Evolutionary conservation across 257 asterid genomes (phyloP).

Genomic region (Cruciata laevipes): DNA sequence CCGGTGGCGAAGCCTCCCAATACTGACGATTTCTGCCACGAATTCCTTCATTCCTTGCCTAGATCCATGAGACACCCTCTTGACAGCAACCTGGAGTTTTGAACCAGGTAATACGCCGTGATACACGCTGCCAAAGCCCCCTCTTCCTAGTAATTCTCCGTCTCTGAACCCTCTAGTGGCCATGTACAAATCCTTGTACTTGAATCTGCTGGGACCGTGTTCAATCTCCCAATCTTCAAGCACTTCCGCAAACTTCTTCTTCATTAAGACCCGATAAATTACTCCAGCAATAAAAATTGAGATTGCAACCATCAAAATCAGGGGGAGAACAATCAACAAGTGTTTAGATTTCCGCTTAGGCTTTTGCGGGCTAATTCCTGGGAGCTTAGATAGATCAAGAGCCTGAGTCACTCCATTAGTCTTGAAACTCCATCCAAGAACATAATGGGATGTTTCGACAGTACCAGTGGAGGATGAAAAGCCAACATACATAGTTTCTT

Average conservation of each 20-base stretch:
- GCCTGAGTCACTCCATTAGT: slow-evolving; percentile 26
- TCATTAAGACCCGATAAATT: background rate
- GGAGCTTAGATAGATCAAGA: slow-evolving; percentile 27
- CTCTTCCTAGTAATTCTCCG: slow-evolving; percentile 19
- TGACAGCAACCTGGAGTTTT: slow-evolving; percentile 38
- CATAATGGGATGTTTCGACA: background rate
- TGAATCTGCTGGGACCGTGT: background rate
- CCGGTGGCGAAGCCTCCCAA: slow-evolving; percentile 49
- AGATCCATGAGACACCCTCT: slow-evolving; percentile 48
- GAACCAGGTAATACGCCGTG: slow-evolving; percentile 37
- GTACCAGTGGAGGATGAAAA: background rate
- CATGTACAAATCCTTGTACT: background rate
- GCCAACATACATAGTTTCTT: background rate
- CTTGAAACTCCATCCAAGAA: slow-evolving; percentile 6
- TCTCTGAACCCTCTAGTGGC: background rate
- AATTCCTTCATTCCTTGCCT: slow-evolving; percentile 35
- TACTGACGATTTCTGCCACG: background rate
- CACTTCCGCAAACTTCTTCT: background rate
- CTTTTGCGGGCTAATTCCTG: background rate
- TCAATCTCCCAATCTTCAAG: background rate
- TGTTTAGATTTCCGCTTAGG: background rate
- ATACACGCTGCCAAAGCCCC: slow-evolving; percentile 62
- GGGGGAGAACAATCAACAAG: background rate
- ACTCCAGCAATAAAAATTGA: background rate
- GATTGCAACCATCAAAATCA: background rate